A percentile compares a stretch with the other conserved stretches of the same genome.
phyloP scores from a whole-genome alignment of 495 filamentous ascomycete species.

The Lichenothelia convexa region DNA sequence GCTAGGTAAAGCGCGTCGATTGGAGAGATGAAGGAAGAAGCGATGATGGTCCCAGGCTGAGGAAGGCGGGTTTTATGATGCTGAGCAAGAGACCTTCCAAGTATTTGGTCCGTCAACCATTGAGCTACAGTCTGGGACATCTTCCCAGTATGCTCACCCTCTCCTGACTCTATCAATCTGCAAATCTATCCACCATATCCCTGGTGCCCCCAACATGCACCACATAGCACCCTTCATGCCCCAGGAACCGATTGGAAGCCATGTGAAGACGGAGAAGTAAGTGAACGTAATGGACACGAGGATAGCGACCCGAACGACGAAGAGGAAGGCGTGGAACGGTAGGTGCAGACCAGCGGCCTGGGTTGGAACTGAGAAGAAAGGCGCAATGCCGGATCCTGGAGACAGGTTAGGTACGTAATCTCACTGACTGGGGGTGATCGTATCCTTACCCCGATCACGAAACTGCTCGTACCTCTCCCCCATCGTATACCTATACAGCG shows the following conservation, averaged over 20 bases:
- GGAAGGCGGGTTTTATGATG: conserved; percentile 48
- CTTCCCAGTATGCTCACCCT: conserved; percentile 29
- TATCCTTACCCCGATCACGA: conserved; percentile 61
- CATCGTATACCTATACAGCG: no score
- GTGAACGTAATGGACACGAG: conserved; percentile 45
- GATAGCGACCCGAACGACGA: conserved; percentile 61
- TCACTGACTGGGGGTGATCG: background rate
- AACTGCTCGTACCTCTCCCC: conserved; percentile 96
- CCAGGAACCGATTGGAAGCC: conserved; percentile 65
- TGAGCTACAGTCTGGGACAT: conserved; percentile 1
- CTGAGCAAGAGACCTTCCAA: conserved; percentile 33
- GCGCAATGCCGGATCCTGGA: conserved; percentile 84
- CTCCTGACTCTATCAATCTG: conserved; percentile 90
- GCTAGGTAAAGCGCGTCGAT: conserved; percentile 92
- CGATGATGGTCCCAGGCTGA: conserved; percentile 58
- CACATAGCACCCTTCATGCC: conserved; percentile 70
- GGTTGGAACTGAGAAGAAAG: conserved; percentile 67
- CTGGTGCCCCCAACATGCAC: conserved; percentile 67
- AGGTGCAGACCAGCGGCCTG: conserved; percentile 40
- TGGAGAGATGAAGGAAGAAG: conserved; percentile 75
- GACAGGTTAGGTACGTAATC: background rate
- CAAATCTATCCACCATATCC: conserved; percentile 95
- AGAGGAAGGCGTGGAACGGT: conserved; percentile 48
- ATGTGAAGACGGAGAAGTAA: conserved; percentile 72
- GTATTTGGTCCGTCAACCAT: background rate